Evolutionary conservation across 2,329 filamentous ascomycete species (phyloP), one percentile per base, ranked within the genome.

Genomic region (Exophiala sp.): DNA sequence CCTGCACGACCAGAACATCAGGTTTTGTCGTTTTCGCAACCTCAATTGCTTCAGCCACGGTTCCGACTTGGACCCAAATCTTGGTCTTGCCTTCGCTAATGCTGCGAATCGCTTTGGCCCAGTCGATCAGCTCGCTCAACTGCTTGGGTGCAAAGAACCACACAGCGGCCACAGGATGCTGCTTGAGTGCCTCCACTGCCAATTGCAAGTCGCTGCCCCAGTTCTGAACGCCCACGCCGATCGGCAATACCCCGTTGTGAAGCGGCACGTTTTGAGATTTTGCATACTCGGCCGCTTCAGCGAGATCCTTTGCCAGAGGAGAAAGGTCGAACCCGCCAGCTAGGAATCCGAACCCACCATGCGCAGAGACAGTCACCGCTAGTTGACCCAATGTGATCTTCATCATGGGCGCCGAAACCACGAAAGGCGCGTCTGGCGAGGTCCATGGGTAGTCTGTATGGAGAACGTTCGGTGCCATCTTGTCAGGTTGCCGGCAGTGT

Each of bases 381-480:
- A 88, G 73, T 0, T 62, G 73, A 53, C 64, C 75, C 61, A 65
- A 73, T 58, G 74, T 70, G 46, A 87, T 79, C 29, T 81, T 72
- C 39, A 82, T 77, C 85, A 89, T 88, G 0, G 85, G 85, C 1
- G 82, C 84, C 30, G 73, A 72, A 39, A 76, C 70, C 23, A 88
- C 73, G 16, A 86, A 65, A 4, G 82, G 82, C 1, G 66, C 59
- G 43, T 52, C 39, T 34, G 46, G 46, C 29, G 70, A 64, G 3
- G 72, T 74, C 81, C 82, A 85, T 58, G 80, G 79, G 60, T 82
- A 82, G 54, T 69, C 49, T 14, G 48, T 16, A 35, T 54, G 43
- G 35, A 56, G 34, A 27, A 22, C 27, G 24, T 49, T 47, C 21
- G 37, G 21, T n/a, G 54, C 13, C 47, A 51, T 50, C 18, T 40